Base-by-base conservation (phyloP, 2,329 filamentous ascomycete species). In the Raffaelea ambrosiae region DNA sequence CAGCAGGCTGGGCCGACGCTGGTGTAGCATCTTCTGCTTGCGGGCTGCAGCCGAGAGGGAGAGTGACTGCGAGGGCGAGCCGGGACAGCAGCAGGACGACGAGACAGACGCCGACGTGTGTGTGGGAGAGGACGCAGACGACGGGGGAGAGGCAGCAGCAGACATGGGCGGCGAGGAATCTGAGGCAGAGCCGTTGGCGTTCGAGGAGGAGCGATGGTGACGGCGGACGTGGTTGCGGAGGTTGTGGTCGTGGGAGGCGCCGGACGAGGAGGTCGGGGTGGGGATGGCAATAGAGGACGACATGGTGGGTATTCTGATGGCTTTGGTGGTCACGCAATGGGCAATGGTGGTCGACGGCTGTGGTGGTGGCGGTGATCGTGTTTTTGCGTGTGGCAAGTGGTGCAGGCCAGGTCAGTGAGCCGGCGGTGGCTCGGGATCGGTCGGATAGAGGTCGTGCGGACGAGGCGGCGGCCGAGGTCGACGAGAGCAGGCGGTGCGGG, bases 211-310 rank as follows among this genome's bases (percentile, higher is more conserved):
- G 44, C 43, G 43, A 40, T 49, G 43, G 18, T 38, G 47, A 16
- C 29, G 48, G 33, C 19, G 39, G 13, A 13, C 26, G 33, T 39
- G 29, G 39, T 49, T 16, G 13, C 35, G 35, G 35, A 38, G 33
- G 18, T 33, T 38, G 22, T 43, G 43, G 33, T 26, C 35, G 35
- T 22, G 31, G 33, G 18, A 14, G 23, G 13, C 39, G 16, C 14
- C 33, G n/a, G n/a, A n/a, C 11, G 55, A 43, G 3, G 52, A 48
- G 19, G 53, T 48, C 22, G 54, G 50, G 52, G 73, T 66, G 54
- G 83, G 83, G 57, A 88, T 88, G 54, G 76, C 72, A 66, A 87
- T 87, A 51, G 81, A 84, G 50, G 81, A 81, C 51, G 81, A 82
- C 79, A 84, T 81, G 55, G 53, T 65, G 10, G 19, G 7, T 41